Evolutionary conservation across 2,329 filamentous ascomycete genomes (phyloP), one percentile per base, ranked within the genome.

Genomic region (Ciborinia camelliae): DNA sequence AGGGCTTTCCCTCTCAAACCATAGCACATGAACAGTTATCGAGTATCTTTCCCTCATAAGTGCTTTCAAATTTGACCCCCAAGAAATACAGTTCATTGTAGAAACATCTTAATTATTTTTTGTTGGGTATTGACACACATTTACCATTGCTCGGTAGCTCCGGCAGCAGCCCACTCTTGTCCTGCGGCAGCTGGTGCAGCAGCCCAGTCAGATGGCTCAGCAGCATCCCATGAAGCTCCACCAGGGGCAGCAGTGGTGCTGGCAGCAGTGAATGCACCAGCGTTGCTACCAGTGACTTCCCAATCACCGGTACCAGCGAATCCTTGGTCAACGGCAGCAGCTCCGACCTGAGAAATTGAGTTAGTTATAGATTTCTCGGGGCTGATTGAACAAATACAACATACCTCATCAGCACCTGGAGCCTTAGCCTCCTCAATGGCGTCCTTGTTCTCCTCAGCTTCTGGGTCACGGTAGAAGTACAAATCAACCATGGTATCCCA

Each of bases 31-130:
- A 73, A 79, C 77, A 77, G 78, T 80, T 77, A 76, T 76, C 77
- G 85, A 92, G 89, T 97, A 92, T 98, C 94, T 98, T 98, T 98
- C 94, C 94, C 92, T 97, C 93, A 90, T 97, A 84, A 97, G 92
- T 89, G 87, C 89, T 82, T 80, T 83, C 83, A 86, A 86, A 82
- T 83, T 54, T 80, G 79, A 82, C 77, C 76, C 73, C 74, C 75
- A 73, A 72, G 71, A 58, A 67, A 65, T 68, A 68, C 66, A 69
- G 65, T 61, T 64, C 64, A 70, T 68, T 53, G 60, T 50, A 57
- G 66, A 62, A 63, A 69, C 64, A 68, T 62, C 58, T 62, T 54
- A 50, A 65, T 65, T 69, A 68, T 70, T 61, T 68, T 66, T 47
- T 65, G 39, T 64, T 60, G 47, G 54, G 30, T 59, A 63, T n/a